Percentiles rank a stretch among this genome's conserved stretches.
phyloP scores from a whole-genome alignment of 1,284 basidiomycete species.

The Austroboletus novae-zelandiae region DNA sequence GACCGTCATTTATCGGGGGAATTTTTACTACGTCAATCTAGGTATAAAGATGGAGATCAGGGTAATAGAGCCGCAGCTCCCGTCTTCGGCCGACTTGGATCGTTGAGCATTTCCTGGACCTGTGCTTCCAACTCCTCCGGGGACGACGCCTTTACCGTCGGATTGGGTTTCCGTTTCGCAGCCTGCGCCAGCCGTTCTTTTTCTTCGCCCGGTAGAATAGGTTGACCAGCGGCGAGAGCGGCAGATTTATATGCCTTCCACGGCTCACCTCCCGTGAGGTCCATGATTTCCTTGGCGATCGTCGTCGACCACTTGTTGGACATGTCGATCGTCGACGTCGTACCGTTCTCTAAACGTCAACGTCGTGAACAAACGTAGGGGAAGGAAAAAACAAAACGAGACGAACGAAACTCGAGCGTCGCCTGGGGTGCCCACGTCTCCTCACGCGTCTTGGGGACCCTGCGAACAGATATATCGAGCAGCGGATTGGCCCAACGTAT shows the following conservation, averaged over 20 bases:
- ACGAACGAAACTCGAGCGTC: slow-evolving; percentile 59
- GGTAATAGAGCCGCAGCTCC: slow-evolving; percentile 53
- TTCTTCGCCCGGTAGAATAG: slow-evolving; percentile 43
- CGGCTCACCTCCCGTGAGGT: slow-evolving; percentile 53
- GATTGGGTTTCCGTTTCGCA: slow-evolving; percentile 6
- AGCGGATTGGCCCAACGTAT: slow-evolving; percentile 72
- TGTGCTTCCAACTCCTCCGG: slow-evolving; percentile 16
- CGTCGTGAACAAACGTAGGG: neutral
- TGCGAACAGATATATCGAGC: slow-evolving; percentile 56
- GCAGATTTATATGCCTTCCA: slow-evolving; percentile 60
- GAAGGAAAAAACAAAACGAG: neutral
- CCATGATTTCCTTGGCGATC: slow-evolving; percentile 68
- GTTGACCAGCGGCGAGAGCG: slow-evolving; percentile 43
- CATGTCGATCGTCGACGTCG: slow-evolving; percentile 47
- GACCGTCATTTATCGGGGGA: no score
- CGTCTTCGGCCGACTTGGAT: slow-evolving; percentile 34
- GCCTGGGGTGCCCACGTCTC: slow-evolving; percentile 61
- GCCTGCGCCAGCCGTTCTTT: slow-evolving; percentile 21
- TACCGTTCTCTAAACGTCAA: slow-evolving; percentile 49
- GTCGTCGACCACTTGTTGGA: slow-evolving; percentile 64
- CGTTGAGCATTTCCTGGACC: slow-evolving; percentile 25
- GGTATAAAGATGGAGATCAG: slow-evolving; percentile 21
- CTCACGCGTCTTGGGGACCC: slow-evolving; percentile 46
- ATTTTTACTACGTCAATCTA: no score
- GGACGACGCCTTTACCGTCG: neutral